Evolutionary conservation across 768 basidiomycete genomes (phyloP), one percentile per base, ranked within the genome.

Genomic region (Psilocybe tampanensis): DNA sequence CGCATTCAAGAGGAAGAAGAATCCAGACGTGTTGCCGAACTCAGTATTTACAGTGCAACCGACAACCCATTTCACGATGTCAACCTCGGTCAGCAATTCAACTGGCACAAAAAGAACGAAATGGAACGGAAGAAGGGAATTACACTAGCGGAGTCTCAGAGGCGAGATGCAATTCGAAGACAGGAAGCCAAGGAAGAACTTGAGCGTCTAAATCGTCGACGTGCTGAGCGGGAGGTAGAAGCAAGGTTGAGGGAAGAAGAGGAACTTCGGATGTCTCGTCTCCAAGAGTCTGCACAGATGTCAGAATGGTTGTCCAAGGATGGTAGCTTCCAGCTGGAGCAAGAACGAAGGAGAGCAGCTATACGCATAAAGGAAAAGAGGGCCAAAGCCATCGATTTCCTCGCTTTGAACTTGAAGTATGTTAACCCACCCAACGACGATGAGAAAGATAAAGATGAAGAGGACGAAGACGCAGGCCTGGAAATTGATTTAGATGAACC

Each of bases 51-150:
- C 78, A 95, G 94, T 63, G 92, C 95, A 45, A 87, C 88, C 12
- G 95, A 98, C 79, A 99, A 98, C 68, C 97, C 97, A 0, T 99
- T 98, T 78, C 94, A 97, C 74, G 97, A 98, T 65, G 88, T 93
- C 60, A 98, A 98, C 71, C 88, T 98, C 29, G 90, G 88, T 19
- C 93, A 98, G 68, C 94, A 95, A 70, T 99, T 99, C 73, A 87
- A 91, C 56, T 99, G 97, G 97, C 92, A 95, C 76, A 99, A 99
- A 81, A 99, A 99, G 78, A 84, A 86, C 23, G 97, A 99, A 71
- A 94, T 94, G 77, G 97, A 99, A 70, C 83, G 86, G 66, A 98
- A 96, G 74, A 76, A 85, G 58, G 97, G 97, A 1, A 66, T 98
- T 47, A 83, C 87, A 0, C 66, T 86, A 1, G 87, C 86, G 0